These are phyloP conservation scores for Rhodotorula sp. DNA, from an alignment of 1,284 basidiomycete genomes.

Conservation along the genomic window DNA sequence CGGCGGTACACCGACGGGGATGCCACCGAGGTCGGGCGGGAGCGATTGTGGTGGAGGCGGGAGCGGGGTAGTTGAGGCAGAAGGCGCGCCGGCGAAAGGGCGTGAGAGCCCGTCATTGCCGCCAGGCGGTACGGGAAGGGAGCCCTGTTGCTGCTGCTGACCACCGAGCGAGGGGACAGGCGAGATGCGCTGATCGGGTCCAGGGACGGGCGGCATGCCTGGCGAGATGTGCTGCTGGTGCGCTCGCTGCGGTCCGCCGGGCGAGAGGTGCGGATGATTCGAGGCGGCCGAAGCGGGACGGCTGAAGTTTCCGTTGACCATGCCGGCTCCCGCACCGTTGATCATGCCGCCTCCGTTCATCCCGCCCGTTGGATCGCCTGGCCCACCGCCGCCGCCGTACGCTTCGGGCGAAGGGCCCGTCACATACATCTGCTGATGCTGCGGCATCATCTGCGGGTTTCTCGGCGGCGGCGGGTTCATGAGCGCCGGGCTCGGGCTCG, in stretches of 20 bases:
- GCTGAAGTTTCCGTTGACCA: conserved; percentile 18
- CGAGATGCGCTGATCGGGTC: conserved; percentile 14
- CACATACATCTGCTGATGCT: conserved; percentile 11
- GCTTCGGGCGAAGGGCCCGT: conserved; percentile 1
- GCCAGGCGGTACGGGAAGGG: too few species aligned
- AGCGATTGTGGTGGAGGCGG: conserved; percentile 6
- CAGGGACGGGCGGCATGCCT: conserved; percentile 6
- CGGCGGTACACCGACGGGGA: background rate
- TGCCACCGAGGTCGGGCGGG: background rate
- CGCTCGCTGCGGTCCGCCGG: background rate
- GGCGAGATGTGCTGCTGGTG: conserved; percentile 7
- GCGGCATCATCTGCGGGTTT: conserved; percentile 14
- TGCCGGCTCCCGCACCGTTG: background rate
- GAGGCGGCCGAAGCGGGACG: conserved; percentile 30
- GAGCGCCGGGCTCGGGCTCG: conserved; percentile 27
- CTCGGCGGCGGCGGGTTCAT: conserved; percentile 13
- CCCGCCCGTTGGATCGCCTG: conserved; percentile 3
- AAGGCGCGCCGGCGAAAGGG: conserved; percentile 26
- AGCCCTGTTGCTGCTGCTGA: too few species aligned
- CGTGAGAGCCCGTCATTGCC: background rate
- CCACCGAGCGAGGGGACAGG: background rate
- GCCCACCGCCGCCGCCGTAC: background rate
- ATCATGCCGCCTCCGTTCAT: background rate
- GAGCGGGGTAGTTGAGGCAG: conserved; percentile 9
- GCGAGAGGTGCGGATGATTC: conserved; percentile 22